Base-by-base conservation (phyloP, 2,329 filamentous ascomycete genomes). In the Claviceps digitariae region DNA sequence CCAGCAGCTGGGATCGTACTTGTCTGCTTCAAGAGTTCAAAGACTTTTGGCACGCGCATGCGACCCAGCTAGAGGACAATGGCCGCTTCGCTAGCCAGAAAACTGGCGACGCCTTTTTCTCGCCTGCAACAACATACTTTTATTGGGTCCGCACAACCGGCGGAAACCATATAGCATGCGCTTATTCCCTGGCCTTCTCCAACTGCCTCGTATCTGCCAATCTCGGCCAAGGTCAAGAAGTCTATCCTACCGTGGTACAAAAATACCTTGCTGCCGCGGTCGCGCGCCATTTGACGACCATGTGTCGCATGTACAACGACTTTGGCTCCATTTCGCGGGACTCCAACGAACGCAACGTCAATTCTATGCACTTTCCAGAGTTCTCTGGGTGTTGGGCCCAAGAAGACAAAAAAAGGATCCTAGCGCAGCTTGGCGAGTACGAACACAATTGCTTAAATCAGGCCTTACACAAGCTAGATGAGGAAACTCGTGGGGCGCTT, bases 341-440 rank as follows among this genome's bases (percentile, higher is more conserved):
- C 44, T 20, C 17, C 8, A 40, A 48, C n/a, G 57, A 59, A 43
- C 47, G 53, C n/a, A 60, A 60, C 46, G 45, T 60, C 48, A 59
- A 59, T 51, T 55, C 52, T 5, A 36, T 60, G n/a, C 45, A 59
- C 48, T 60, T 60, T 43, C 48, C 55, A 40, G 58, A 58, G 53
- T 60, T 57, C 43, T 27, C 31, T 17, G 29, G 20, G 15, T 23
- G 27, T 46, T n/a, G 2, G 27, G 46, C 34, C 17, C 15, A 20
- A 50, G 25, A 36, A 52, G 21, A 41, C 9, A 20, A 47, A n/a
- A 48, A 54, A 55, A 43, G 25, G 34, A 27, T 43, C 29, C 27
- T 40, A 52, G 43, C 34, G 54, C 29, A 43, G 20, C 23, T 45
- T 55, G 29, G 55, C 55, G 36, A 50, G 51, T 57, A 57, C 31